Evolutionary conservation across 331 rosid species (phyloP), one percentile per base, ranked within the genome.

Genomic region (Acacia concinna): DNA sequence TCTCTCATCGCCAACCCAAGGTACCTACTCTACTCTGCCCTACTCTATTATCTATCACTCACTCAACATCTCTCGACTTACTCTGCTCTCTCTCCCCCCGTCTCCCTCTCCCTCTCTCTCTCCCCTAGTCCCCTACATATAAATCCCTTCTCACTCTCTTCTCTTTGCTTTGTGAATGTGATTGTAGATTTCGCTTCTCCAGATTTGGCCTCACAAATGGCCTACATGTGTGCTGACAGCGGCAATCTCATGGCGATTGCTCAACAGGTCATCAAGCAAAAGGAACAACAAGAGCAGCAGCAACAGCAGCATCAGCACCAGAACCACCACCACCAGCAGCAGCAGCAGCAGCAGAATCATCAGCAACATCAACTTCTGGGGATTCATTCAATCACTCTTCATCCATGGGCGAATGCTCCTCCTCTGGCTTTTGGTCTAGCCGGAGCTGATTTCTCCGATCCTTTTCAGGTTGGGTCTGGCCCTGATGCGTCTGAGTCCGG

Each of bases 191-290:
- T 77, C 74, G 84, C 81, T 64, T 75, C 81, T 86, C 85, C 84
- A 68, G 74, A 41, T 68, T 68, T 27, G 74, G 74, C 56, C 56
- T 78, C 87, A 81, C 84, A 85, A 23, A 94, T 94, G 98, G 97
- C 98, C 30, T 88, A 94, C 78, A 87, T 91, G 97, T 92, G 97
- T 27, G 89, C 97, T 0, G 98, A 94, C 80, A 92, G 96, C 80
- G 99, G 99, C 0, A 95, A 95, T 83, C 91, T 95, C 9, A 95
- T 95, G 99, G 99, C 99, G 13, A 93, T 95, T 68, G 99, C 99
- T 18, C 97, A 95, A 77, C 99, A 95, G 85, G 97, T 95, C n/a
- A 93, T 95, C 79, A 85, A 93, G 76, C 99, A 95, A 69, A 91
- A 95, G 74, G 97, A 95, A 71, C 97, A 91, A 64, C 98, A 90